Conservation (phyloP, 2,329 filamentous ascomycete species). For the Paraphoma chrysanthemicola region DNA sequence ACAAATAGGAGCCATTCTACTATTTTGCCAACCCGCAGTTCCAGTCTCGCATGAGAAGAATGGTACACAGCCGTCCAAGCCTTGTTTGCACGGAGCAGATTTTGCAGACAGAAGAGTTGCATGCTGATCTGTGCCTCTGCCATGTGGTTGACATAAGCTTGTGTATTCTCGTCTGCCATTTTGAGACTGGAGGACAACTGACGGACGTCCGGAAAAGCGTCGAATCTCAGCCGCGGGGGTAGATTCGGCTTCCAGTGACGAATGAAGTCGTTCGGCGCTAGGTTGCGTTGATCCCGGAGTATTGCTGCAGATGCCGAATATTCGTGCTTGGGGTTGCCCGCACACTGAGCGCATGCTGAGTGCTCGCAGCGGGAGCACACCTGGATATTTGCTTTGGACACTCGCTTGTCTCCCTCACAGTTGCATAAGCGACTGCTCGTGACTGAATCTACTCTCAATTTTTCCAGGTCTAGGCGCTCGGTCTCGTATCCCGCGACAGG, state of each 20-base stretch:
- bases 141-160: slow-evolving; percentile 12
- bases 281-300: slow-evolving; percentile 32
- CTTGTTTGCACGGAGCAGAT: slow-evolving; percentile 33
- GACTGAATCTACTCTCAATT: slow-evolving; percentile 29
- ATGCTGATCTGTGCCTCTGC: slow-evolving; percentile 11
- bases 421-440: slow-evolving; percentile 58
- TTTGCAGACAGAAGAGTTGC: slow-evolving; percentile 18
- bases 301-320: slow-evolving; percentile 37
- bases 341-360: slow-evolving; percentile 62
- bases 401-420: slow-evolving; percentile 61
- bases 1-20: slow-evolving; percentile 57
- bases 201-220: slow-evolving; percentile 20
- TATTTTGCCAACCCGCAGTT: slow-evolving; percentile 48
- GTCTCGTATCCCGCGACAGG: background rate
- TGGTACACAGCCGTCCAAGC: slow-evolving; percentile 54
- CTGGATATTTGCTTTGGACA: slow-evolving; percentile 51
- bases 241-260: slow-evolving; percentile 43
- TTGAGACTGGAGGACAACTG: background rate
- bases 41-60: slow-evolving; percentile 47
- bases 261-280: slow-evolving; percentile 54
- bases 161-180: background rate
- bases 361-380: slow-evolving; percentile 61
- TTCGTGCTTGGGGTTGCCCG: slow-evolving; percentile 60
- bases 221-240: slow-evolving; percentile 27
- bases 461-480: slow-evolving; percentile 13